Evolutionary conservation across 805 yeast species (phyloP).

Genomic region (Phaffomyces thermotolerans): DNA sequence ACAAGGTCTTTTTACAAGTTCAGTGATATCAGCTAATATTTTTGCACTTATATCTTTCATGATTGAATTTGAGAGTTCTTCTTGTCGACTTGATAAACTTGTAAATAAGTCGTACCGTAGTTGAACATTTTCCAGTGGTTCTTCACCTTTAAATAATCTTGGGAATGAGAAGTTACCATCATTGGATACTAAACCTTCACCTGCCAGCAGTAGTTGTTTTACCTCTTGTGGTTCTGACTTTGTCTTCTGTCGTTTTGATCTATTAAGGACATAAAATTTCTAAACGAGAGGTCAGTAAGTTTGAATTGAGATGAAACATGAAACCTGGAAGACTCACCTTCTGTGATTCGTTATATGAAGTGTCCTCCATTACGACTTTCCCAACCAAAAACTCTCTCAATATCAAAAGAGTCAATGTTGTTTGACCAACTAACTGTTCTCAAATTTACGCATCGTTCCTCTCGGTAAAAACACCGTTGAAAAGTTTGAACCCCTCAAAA

Average conservation of each 20-base stretch:
- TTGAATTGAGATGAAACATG: not conserved
- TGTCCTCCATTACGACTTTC: not conserved
- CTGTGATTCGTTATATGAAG: conserved; percentile 6
- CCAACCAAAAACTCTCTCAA: too few relatives aligned
- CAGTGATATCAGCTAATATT: conserved; percentile 10
- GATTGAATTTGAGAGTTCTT: conserved; percentile 9
- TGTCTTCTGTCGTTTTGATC: conserved; percentile 9
- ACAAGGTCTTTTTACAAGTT: conserved; percentile 5
- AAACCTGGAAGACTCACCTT: conserved; percentile 1
- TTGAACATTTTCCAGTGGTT: conserved; percentile 9
- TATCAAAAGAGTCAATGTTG: too few relatives aligned
- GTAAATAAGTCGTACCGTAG: conserved; percentile 13
- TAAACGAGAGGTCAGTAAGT: not conserved
- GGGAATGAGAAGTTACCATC: conserved; percentile 10
- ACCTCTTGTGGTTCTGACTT: not conserved
- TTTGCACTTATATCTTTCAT: conserved; percentile 12
- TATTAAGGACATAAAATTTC: conserved; percentile 17
- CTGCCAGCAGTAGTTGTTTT: conserved; percentile 3
- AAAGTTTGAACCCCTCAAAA: too few relatives aligned
- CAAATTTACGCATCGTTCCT: too few relatives aligned
- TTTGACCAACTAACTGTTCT: too few relatives aligned
- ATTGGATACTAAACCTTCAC: conserved; percentile 11
- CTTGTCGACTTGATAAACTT: conserved; percentile 12
- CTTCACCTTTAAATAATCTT: conserved; percentile 14
- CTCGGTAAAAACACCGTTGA: too few relatives aligned